Percentiles rank a stretch among this genome's conserved stretches.
Conservation (phyloP, 169 alveolate genomes). For the Theileria equi region DNA sequence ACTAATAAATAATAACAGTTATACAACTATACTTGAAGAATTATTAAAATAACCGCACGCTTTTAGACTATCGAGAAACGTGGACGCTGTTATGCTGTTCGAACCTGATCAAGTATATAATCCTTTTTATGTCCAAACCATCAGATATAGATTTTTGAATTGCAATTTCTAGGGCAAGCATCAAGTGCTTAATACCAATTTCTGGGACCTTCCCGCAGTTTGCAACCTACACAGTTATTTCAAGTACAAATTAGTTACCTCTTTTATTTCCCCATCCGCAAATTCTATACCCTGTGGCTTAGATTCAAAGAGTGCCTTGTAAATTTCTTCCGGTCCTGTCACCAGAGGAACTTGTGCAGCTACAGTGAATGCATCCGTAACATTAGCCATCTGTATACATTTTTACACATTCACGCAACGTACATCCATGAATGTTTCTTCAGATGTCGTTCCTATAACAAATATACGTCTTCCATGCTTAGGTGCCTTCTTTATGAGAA, state of each 20-base stretch:
- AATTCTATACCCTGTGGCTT: neutral
- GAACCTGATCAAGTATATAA: slow-evolving; percentile 14
- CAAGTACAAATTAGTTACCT: slow-evolving; percentile 3
- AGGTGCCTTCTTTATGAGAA: slow-evolving; percentile 93
- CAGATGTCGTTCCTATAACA: slow-evolving; percentile 96
- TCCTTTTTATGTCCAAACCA: slow-evolving; percentile 16
- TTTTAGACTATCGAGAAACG: slow-evolving; percentile 56
- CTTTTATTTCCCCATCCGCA: slow-evolving; percentile 43
- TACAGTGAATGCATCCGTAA: slow-evolving; percentile 56
- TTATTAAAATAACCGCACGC: slow-evolving; percentile 61
- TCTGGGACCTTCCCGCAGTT: slow-evolving; percentile 38
- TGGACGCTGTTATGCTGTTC: slow-evolving; percentile 15
- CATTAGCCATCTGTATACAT: slow-evolving; percentile 54
- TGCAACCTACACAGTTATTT: slow-evolving; percentile 35
- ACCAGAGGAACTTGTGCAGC: slow-evolving; percentile 61
- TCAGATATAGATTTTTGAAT: slow-evolving; percentile 29
- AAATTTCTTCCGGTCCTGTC: slow-evolving; percentile 54
- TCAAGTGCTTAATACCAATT: slow-evolving; percentile 54
- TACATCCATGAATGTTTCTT: slow-evolving; percentile 78
- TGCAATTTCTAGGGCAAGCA: slow-evolving; percentile 65
- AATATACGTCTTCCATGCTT: slow-evolving; percentile 90
- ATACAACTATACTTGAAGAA: too few species aligned
- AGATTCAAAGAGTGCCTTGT: slow-evolving; percentile 51
- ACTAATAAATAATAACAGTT: neutral
- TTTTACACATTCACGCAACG: neutral